Conservation (phyloP, 2,329 filamentous ascomycete species). For the Microcera coccophila region DNA sequence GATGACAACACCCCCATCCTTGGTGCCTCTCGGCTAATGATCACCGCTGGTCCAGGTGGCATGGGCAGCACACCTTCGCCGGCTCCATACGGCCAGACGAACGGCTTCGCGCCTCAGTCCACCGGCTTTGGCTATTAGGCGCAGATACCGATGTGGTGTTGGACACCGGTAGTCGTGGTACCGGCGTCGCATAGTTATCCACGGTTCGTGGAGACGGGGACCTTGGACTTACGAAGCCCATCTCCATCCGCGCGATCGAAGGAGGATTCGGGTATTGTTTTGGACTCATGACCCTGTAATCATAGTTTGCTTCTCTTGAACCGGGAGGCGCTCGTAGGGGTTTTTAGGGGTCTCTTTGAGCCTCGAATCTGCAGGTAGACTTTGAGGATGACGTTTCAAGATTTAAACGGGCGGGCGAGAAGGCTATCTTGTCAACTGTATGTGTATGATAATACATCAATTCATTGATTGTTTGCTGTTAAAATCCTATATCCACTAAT, state of each 20-base stretch:
- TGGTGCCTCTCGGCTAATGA: slow-evolving; percentile 83
- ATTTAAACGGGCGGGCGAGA: slow-evolving; percentile 20
- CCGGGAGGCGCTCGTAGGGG: slow-evolving; percentile 9
- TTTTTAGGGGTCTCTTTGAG: slow-evolving; percentile 20
- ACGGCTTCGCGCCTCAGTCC: slow-evolving; percentile 84
- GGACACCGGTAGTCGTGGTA: slow-evolving; percentile 14
- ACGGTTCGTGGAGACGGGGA: slow-evolving; percentile 7
- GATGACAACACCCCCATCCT: slow-evolving; percentile 94
- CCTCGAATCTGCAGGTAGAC: slow-evolving; percentile 23
- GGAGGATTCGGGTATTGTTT: slow-evolving; percentile 23
- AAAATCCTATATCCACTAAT: neutral
- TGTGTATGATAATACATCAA: slow-evolving; percentile 34
- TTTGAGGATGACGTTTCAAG: slow-evolving; percentile 25
- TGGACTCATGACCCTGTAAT: slow-evolving; percentile 27
- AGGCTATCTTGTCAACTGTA: slow-evolving; percentile 18
- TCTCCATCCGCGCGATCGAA: slow-evolving; percentile 3
- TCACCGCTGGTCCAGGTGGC: slow-evolving; percentile 78
- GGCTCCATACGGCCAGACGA: slow-evolving; percentile 69
- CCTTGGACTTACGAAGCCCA: slow-evolving; percentile 4
- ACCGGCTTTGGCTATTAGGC: slow-evolving; percentile 69
- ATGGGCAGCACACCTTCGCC: slow-evolving; percentile 48
- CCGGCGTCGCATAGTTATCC: slow-evolving; percentile 8
- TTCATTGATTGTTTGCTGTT: slow-evolving; percentile 18
- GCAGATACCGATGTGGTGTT: slow-evolving; percentile 29
- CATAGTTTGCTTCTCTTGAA: slow-evolving; percentile 24